Conservation (phyloP, 2,329 filamentous ascomycete genomes). For the Phoma sp. region DNA sequence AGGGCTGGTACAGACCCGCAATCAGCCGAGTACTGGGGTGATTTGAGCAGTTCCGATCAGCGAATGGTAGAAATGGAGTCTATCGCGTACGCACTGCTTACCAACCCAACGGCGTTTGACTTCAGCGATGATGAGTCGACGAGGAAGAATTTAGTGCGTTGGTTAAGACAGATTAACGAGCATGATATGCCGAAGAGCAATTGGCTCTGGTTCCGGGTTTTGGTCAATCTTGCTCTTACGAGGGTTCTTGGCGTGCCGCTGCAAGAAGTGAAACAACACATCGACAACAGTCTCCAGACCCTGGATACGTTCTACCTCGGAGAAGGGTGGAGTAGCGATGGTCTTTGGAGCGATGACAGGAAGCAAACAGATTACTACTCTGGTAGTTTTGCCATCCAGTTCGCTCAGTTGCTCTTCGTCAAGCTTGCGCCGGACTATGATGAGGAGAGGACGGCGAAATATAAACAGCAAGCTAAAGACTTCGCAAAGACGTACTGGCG, state of each 20-base stretch:
- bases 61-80: slow-evolving; percentile 61
- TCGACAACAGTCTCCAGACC: slow-evolving; percentile 49
- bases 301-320: slow-evolving; percentile 54
- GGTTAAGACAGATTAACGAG: slow-evolving; percentile 52
- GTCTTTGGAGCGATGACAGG: slow-evolving; percentile 48
- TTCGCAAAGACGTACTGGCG: slow-evolving; percentile 54
- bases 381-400: slow-evolving; percentile 61
- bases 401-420: slow-evolving; percentile 55
- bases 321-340: slow-evolving; percentile 58
- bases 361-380: slow-evolving; percentile 60
- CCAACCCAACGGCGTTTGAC: slow-evolving; percentile 46
- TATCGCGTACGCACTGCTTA: slow-evolving; percentile 54
- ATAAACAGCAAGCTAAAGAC: slow-evolving; percentile 48
- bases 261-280: slow-evolving; percentile 40
- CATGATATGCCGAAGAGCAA: slow-evolving; percentile 56
- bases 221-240: slow-evolving; percentile 55
- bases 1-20: slow-evolving; percentile 31
- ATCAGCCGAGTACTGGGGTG: slow-evolving; percentile 55
- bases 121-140: slow-evolving; percentile 22
- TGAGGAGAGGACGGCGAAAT: slow-evolving; percentile 41
- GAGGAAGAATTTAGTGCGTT: slow-evolving; percentile 47
- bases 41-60: slow-evolving; percentile 53
- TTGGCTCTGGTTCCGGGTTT: slow-evolving; percentile 60
- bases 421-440: slow-evolving; percentile 52
- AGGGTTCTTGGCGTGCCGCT: slow-evolving; percentile 46